These are phyloP conservation scores for Nitzschia inconspicua DNA, from an alignment of 108 stramenopile species.

Conservation along the genomic window DNA sequence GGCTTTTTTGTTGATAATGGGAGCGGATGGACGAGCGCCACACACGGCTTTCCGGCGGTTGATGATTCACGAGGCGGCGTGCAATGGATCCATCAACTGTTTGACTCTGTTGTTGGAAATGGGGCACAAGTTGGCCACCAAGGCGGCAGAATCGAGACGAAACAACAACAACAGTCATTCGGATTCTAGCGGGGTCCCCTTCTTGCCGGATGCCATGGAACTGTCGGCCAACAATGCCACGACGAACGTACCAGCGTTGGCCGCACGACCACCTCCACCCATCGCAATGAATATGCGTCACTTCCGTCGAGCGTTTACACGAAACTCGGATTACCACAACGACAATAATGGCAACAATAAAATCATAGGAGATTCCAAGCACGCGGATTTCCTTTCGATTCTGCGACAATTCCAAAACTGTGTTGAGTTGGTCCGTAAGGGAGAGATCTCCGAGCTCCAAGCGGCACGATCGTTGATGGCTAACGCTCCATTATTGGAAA, in stretches of 20 bases:
- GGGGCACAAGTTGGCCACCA: constrained; percentile 30
- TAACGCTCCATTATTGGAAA: constrained; percentile 26
- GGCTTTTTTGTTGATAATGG: constrained; percentile 71
- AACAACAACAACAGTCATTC: not conserved
- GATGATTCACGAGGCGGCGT: constrained; percentile 81
- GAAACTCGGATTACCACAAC: not conserved
- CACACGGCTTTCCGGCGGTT: constrained; percentile 84
- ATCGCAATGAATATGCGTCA: constrained; percentile 13
- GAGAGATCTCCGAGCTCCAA: constrained; percentile 44
- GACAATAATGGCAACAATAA: not conserved
- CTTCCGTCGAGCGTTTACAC: constrained; percentile 15
- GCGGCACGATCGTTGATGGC: constrained; percentile 49
- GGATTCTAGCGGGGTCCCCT: constrained; percentile 4
- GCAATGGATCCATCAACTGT: constrained; percentile 71
- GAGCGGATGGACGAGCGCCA: constrained; percentile 60
- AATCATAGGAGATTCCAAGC: not conserved
- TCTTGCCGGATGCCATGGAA: constrained; percentile 21
- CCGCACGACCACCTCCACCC: constrained; percentile 10
- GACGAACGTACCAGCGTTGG: not conserved
- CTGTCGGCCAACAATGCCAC: not conserved
- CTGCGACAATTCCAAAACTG: constrained; percentile 19
- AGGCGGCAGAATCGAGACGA: not conserved
- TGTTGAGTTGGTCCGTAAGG: constrained; percentile 22
- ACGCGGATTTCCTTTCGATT: constrained; percentile 21
- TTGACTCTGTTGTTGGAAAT: constrained; percentile 69